phyloP scores from a whole-genome alignment of 306 rosid species.

The Ceratonia siliqua region DNA sequence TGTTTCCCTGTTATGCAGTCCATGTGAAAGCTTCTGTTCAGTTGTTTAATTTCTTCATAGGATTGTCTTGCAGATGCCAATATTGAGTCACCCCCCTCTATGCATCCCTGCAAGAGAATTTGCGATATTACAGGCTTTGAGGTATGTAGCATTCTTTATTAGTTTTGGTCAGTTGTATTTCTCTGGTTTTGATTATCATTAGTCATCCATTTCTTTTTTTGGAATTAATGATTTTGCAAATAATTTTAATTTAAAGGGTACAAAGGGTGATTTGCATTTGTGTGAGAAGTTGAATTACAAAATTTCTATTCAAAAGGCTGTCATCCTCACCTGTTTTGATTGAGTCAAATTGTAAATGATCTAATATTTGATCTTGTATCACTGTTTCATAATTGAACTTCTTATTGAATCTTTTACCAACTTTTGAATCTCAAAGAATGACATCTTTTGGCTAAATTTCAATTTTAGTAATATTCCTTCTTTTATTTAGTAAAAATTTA shows the following conservation, averaged over 20 bases:
- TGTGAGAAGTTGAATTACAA: not conserved
- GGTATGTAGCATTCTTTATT: conserved; percentile 48
- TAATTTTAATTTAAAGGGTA: not conserved
- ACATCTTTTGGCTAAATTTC: not conserved
- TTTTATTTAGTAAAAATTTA: not conserved
- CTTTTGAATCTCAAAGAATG: conserved; percentile 10
- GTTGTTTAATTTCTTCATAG: conserved; percentile 9
- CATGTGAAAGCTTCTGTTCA: not conserved
- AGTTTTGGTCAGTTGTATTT: not conserved
- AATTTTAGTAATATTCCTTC: not conserved
- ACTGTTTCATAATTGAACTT: not conserved
- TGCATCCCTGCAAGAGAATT: conserved; percentile 91
- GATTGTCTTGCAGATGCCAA: conserved; percentile 64
- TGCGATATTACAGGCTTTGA: conserved; percentile 89
- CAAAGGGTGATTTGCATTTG: not conserved
- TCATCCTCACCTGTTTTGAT: not conserved
- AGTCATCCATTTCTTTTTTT: conserved; percentile 7
- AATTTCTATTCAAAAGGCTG: not conserved
- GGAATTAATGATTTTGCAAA: not conserved
- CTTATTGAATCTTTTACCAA: not conserved
- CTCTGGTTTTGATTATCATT: not conserved
- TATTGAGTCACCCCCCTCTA: conserved; percentile 86
- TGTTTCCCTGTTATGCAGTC: not conserved
- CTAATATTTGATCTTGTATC: not conserved
- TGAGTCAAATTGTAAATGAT: not conserved